Evolutionary conservation across 2,329 filamentous ascomycete species (phyloP).

Genomic region (Ascochyta viciae-villosae): DNA sequence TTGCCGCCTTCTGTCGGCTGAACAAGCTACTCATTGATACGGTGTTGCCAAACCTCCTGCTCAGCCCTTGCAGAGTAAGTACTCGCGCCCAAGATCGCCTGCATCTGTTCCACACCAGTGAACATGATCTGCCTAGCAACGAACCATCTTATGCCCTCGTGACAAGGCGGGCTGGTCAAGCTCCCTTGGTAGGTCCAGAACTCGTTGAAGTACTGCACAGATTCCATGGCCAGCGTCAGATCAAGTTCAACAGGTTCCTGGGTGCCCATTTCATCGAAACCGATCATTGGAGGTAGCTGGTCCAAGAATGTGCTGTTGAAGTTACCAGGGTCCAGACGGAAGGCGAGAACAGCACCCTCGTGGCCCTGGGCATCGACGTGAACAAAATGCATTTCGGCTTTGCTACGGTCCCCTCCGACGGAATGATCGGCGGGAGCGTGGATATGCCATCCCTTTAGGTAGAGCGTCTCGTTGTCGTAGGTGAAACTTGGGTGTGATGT

Average conservation of each 20-base stretch:
- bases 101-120: conserved; percentile 57
- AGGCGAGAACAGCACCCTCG: conserved; percentile 55
- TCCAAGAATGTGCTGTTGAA: conserved; percentile 50
- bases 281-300: conserved; percentile 52
- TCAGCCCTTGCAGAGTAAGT: conserved; percentile 55
- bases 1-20: too few relatives aligned
- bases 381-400: conserved; percentile 59
- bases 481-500: conserved; percentile 52
- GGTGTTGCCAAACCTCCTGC: conserved; percentile 58
- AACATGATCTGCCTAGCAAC: conserved; percentile 53
- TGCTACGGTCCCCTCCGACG: conserved; percentile 52
- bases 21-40: conserved; percentile 49
- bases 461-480: conserved; percentile 57
- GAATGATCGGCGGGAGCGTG: conserved; percentile 60
- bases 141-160: conserved; percentile 57
- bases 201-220: conserved; percentile 51
- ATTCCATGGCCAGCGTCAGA: conserved; percentile 43
- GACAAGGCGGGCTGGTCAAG: conserved; percentile 57
- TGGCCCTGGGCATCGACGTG: conserved; percentile 54
- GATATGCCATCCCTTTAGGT: conserved; percentile 60
- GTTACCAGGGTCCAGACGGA: conserved; percentile 56
- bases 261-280: conserved; percentile 46
- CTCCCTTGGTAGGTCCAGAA: conserved; percentile 60
- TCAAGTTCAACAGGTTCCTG: conserved; percentile 37
- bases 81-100: conserved; percentile 53